Evolutionary conservation across 2,329 filamentous ascomycete genomes (phyloP), one percentile per base, ranked within the genome.

Genomic region (Curvularia verruculosa): DNA sequence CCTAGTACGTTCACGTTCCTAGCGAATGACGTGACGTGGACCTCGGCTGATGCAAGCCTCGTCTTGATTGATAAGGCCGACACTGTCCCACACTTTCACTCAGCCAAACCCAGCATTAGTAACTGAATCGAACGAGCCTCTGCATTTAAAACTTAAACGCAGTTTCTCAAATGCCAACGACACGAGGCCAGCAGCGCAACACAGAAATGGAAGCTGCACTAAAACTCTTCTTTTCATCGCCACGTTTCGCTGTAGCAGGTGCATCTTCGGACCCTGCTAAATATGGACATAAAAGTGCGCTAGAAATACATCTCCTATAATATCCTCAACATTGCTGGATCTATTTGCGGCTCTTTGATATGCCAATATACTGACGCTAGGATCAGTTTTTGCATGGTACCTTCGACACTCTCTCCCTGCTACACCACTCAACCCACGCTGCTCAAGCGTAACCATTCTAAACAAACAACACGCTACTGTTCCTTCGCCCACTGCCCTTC

Each of bases 341-440:
- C 3, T 18, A 7, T 18, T 36, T 36, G 15, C 15, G 9, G 13
- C 34, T n/a, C 18, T 18, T n/a, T 18, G 15, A 3, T 36, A 36
- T 36, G 5, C 15, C 7, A 3, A 8, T 36, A n/a, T 36, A 36
- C 15, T 36, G 34, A 36, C 34, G 18, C 7, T 36, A 7, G 6
- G 34, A 7, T 23, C 43, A 96, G 92, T 98, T 65, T 91, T 97
- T 73, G 85, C 85, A 13, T 98, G 94, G 94, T 98, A 98, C 77
- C 84, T 91, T 54, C 75, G 82, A 31, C 91, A 92, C 78, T 82
- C 83, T 36, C 85, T 98, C 39, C 86, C 89, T 7, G 91, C 89
- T 4, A 92, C 87, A 0, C 92, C 94, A 9, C 84, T 98, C 76
- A 97, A 98, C 78, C 93, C 94, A 0, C 82, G 83, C 46, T 79